Conservation (phyloP, 2,329 filamentous ascomycete species). For the Penicillium corylophilum region DNA sequence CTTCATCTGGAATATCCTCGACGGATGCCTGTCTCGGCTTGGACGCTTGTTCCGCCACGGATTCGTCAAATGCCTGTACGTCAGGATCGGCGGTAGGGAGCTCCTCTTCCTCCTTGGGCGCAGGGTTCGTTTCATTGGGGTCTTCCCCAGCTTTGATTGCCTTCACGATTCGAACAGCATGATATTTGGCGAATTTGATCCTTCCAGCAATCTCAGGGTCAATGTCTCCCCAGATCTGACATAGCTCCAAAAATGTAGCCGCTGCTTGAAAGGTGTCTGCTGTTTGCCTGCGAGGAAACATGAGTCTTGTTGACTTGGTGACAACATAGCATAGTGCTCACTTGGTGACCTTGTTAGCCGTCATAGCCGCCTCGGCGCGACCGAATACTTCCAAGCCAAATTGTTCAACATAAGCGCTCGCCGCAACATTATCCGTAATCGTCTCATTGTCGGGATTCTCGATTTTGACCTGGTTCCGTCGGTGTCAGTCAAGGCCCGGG, state of each 20-base stretch:
- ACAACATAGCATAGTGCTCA: slow-evolving; percentile 36
- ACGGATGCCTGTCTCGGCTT: slow-evolving; percentile 54
- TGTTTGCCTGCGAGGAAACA: slow-evolving; percentile 64
- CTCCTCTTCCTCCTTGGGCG: slow-evolving; percentile 54
- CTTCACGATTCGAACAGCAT: slow-evolving; percentile 84
- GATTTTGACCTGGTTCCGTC: slow-evolving; percentile 59
- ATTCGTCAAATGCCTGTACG: slow-evolving; percentile 54
- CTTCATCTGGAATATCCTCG: slow-evolving; percentile 61
- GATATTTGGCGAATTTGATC: slow-evolving; percentile 96
- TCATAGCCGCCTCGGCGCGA: slow-evolving; percentile 77
- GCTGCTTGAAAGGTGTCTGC: slow-evolving; percentile 92
- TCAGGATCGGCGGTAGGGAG: slow-evolving; percentile 60
- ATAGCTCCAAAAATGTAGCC: slow-evolving; percentile 84
- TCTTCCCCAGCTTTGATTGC: slow-evolving; percentile 88
- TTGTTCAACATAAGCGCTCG: slow-evolving; percentile 89
- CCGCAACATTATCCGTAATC: slow-evolving; percentile 78
- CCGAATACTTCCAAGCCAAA: slow-evolving; percentile 88
- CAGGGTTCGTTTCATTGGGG: slow-evolving; percentile 87
- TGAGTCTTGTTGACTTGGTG: slow-evolving; percentile 7
- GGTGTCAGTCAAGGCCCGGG: not conserved
- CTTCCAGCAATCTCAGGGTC: slow-evolving; percentile 78
- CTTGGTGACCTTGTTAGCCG: slow-evolving; percentile 80
- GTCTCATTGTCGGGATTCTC: slow-evolving; percentile 76
- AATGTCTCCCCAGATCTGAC: slow-evolving; percentile 75
- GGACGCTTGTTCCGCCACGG: slow-evolving; percentile 45